Evolutionary conservation across 495 filamentous ascomycete genomes (phyloP).

Genomic region (Penicillium soppii): DNA sequence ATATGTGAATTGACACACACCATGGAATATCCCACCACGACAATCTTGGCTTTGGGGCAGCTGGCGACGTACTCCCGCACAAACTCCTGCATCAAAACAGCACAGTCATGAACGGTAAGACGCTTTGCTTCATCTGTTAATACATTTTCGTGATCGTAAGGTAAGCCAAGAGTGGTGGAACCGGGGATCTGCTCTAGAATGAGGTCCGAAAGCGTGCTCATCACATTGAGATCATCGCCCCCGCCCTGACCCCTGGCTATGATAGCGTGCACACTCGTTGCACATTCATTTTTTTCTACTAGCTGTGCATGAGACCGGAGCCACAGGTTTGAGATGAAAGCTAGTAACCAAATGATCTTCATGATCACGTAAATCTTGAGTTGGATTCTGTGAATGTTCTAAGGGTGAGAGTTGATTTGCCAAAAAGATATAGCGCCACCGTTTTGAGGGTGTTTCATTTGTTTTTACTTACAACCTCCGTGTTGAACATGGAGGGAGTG

Average conservation of each 20-base stretch:
- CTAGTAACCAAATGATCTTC: slow-evolving; percentile 11
- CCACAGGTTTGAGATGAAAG: neutral
- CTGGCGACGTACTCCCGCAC: slow-evolving; percentile 19
- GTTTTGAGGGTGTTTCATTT: neutral
- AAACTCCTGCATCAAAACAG: slow-evolving; percentile 25
- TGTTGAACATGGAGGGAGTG: neutral
- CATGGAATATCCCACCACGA: slow-evolving; percentile 27
- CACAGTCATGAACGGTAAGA: slow-evolving; percentile 15
- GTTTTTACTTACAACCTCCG: neutral
- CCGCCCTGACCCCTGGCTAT: slow-evolving; percentile 25
- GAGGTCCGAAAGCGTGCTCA: slow-evolving; percentile 24
- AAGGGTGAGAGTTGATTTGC: neutral
- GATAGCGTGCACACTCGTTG: slow-evolving; percentile 29
- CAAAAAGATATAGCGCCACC: neutral
- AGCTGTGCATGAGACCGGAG: slow-evolving; percentile 10
- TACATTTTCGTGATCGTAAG: slow-evolving; percentile 19
- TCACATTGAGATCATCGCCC: slow-evolving; percentile 29
- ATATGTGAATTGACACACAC: neutral
- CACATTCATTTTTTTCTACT: slow-evolving; percentile 16
- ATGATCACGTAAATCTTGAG: slow-evolving; percentile 9
- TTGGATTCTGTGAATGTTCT: neutral
- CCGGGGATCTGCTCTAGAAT: slow-evolving; percentile 25
- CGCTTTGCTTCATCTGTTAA: slow-evolving; percentile 10
- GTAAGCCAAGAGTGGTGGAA: slow-evolving; percentile 23
- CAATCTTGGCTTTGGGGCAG: slow-evolving; percentile 24